A percentile compares a stretch with the other conserved stretches of the same genome.
Evolutionary conservation across 306 rosid genomes (phyloP).

Genomic region (Bauhinia variegata): DNA sequence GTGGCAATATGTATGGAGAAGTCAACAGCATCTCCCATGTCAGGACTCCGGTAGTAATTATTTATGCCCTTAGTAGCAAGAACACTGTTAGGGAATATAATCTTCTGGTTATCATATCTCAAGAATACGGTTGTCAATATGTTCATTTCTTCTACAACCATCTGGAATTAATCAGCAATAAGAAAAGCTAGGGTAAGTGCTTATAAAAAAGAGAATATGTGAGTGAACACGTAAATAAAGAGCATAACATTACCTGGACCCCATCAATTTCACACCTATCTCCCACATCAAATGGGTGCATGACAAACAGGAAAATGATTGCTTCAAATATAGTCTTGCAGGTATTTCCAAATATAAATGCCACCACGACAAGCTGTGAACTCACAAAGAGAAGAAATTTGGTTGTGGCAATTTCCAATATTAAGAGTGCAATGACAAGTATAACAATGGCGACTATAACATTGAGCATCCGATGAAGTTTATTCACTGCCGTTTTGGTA

Average conservation of each 20-base stretch:
- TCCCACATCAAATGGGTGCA: constrained; percentile 97
- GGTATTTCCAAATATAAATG: constrained; percentile 90
- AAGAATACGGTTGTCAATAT: constrained; percentile 88
- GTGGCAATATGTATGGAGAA: constrained; percentile 72
- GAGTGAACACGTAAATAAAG: neutral
- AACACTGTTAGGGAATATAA: constrained; percentile 64
- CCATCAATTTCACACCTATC: constrained; percentile 91
- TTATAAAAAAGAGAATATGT: neutral
- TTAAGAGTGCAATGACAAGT: constrained; percentile 66
- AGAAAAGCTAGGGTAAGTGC: constrained; percentile 31
- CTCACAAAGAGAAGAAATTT: constrained; percentile 67
- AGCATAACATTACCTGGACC: constrained; percentile 59
- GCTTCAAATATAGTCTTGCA: constrained; percentile 92
- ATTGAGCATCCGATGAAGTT: constrained; percentile 77
- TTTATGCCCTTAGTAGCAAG: constrained; percentile 72
- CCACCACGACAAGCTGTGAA: constrained; percentile 84
- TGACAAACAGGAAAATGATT: constrained; percentile 75
- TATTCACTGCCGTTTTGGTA: constrained; percentile 93
- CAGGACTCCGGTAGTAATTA: constrained; percentile 92
- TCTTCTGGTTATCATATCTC: constrained; percentile 69
- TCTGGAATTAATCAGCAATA: constrained; percentile 50
- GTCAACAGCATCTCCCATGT: constrained; percentile 82
- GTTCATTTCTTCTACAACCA: constrained; percentile 99
- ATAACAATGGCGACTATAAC: constrained; percentile 61
- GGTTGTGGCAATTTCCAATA: constrained; percentile 76